A percentile compares a stretch with the other conserved stretches of the same genome.
phyloP scores from a whole-genome alignment of 176 grass and related monocot genomes.

The Areca catechu region DNA sequence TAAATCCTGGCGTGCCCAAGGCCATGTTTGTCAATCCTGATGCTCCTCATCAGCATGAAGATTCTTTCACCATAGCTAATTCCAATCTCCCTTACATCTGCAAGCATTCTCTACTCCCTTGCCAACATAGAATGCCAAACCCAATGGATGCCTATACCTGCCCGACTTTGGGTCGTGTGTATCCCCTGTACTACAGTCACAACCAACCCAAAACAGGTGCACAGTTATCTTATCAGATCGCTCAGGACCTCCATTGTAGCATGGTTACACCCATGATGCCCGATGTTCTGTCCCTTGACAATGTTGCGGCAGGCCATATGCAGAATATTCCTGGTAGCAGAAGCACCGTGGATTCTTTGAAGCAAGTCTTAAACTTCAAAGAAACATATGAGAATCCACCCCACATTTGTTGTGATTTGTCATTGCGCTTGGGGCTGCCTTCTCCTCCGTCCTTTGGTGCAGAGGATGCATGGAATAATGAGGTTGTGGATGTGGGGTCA shows the following conservation, averaged over 20 bases:
- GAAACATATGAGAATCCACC: neutral
- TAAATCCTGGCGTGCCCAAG: conserved; percentile 4
- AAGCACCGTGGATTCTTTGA: conserved; percentile 10
- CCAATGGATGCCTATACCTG: neutral
- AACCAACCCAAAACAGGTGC: conserved; percentile 1
- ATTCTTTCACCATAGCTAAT: neutral
- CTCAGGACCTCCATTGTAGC: neutral
- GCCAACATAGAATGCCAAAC: neutral
- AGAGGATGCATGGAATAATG: conserved; percentile 22
- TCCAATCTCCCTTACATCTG: neutral
- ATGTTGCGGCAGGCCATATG: neutral
- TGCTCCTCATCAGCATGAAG: neutral
- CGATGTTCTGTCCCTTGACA: neutral
- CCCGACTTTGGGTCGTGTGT: conserved; percentile 5
- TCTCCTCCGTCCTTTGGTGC: conserved; percentile 19
- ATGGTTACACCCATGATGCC: neutral
- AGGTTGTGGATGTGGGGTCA: conserved; percentile 30
- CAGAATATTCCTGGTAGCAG: neutral
- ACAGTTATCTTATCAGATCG: conserved; percentile 3
- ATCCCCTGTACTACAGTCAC: conserved; percentile 16
- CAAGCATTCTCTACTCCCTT: neutral
- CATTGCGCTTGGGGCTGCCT: conserved; percentile 27
- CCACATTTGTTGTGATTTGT: conserved; percentile 20
- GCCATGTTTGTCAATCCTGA: neutral
- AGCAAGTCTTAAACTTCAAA: neutral